phyloP scores from a whole-genome alignment of 257 asterid genomes.

The Solanum piurae region DNA sequence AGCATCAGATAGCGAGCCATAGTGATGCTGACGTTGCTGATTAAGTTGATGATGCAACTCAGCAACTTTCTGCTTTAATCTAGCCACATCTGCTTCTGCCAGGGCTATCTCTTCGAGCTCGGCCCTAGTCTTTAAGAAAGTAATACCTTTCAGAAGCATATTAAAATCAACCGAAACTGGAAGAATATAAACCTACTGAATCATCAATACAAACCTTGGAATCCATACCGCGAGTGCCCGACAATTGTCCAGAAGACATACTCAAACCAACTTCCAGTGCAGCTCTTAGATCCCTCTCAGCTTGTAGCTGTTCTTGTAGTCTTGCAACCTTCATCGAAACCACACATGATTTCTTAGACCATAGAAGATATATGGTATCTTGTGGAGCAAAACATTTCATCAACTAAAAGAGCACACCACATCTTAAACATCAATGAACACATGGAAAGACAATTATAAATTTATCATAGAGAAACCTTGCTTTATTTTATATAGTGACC shows the following conservation, averaged over 20 bases:
- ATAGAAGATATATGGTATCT: neutral
- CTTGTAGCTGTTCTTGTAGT: constrained; percentile 96
- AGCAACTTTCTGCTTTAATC: constrained; percentile 94
- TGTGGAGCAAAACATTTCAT: neutral
- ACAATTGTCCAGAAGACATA: constrained; percentile 80
- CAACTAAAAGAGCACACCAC: neutral
- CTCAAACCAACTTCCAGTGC: constrained; percentile 93
- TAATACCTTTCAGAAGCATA: neutral
- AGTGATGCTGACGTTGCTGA: constrained; percentile 92
- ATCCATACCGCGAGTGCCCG: constrained; percentile 80
- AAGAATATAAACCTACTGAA: neutral
- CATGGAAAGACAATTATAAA: neutral
- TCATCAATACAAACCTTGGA: constrained; percentile 53
- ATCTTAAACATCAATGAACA: neutral
- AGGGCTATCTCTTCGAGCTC: constrained; percentile 99
- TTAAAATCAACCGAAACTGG: neutral
- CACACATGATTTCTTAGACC: neutral
- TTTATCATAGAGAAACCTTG: neutral
- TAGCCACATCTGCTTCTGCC: constrained; percentile 96
- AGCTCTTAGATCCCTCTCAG: constrained; percentile 91
- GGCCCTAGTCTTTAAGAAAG: constrained; percentile 65
- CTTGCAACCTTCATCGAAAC: constrained; percentile 57
- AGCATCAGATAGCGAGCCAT: constrained; percentile 66
- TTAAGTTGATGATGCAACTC: constrained; percentile 93
- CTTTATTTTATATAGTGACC: neutral